Conservation (phyloP, 2,329 filamentous ascomycete genomes). For the Trichocomaceae sp. region DNA sequence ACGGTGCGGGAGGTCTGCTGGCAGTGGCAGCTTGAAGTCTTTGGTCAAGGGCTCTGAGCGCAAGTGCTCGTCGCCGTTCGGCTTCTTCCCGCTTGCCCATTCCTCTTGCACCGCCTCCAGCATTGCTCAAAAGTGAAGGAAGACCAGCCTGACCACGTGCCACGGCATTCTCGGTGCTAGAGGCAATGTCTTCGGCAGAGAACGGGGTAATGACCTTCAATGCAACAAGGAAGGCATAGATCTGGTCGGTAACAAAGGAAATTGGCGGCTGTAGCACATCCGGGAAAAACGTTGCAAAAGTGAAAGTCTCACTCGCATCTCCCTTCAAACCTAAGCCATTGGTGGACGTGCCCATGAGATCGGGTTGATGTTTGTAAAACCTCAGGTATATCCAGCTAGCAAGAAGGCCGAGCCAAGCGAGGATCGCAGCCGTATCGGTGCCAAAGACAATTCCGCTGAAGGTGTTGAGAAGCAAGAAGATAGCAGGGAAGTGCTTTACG, state of each 20-base stretch:
- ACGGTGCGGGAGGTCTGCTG: constrained; percentile 34
- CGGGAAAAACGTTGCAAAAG: constrained; percentile 93
- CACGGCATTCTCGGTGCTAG: constrained; percentile 64
- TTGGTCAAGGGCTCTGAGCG: constrained; percentile 86
- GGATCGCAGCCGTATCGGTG: constrained; percentile 70
- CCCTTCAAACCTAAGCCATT: constrained; percentile 61
- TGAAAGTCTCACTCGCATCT: constrained; percentile 92
- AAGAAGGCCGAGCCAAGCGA: constrained; percentile 74
- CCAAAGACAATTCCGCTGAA: constrained; percentile 58
- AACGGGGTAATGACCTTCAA: constrained; percentile 79
- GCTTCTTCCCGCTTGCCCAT: constrained; percentile 78
- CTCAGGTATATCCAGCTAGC: constrained; percentile 92
- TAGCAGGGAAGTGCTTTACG: constrained; percentile 72
- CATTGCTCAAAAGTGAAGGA: constrained; percentile 52
- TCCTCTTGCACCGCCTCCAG: constrained; percentile 37
- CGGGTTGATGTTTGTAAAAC: constrained; percentile 72
- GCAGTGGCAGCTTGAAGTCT: constrained; percentile 75
- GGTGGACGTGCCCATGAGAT: constrained; percentile 48
- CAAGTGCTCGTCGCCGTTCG: constrained; percentile 79
- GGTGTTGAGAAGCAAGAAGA: constrained; percentile 65
- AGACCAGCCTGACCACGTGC: constrained; percentile 56
- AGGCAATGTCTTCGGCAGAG: constrained; percentile 69
- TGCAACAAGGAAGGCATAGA: constrained; percentile 70
- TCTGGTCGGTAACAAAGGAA: constrained; percentile 61
- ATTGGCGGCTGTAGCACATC: constrained; percentile 72